Base-by-base conservation (phyloP, 2,329 filamentous ascomycete species). In the Fusarium fujikuroi region DNA sequence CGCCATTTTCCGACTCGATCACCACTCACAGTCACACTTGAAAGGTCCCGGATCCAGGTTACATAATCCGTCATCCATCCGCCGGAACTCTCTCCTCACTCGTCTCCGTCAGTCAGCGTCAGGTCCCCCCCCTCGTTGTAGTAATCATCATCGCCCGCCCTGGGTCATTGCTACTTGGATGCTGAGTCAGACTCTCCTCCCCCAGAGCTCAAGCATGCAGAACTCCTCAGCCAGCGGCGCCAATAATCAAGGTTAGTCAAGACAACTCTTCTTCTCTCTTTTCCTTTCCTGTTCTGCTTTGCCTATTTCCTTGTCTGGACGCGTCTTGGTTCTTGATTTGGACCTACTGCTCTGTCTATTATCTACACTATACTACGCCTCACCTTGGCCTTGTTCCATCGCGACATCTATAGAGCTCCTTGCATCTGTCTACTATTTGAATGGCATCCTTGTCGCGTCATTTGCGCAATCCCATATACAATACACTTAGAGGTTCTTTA, bases 101-200 rank as follows among this genome's bases (percentile, higher is more conserved):
- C 63, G 63, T 44, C 68, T 78, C 77, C 63, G 75, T 77, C 76
- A 78, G 76, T 76, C 66, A 69, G 74, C 69, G 68, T 76, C 60
- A 54, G 66, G 64, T 63, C 60, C 70, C 75, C 72, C 74, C 73
- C 70, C 74, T 74, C 74, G 69, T 76, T 66, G 73, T 75, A 75
- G 77, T 77, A 78, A 78, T 77, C 77, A 77, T 76, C 76, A 75
- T 78, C 67, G 76, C 73, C 69, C 72, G 76, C 73, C 69, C 64
- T 65, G 69, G 60, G 62, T 63, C 63, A 73, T 68, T 75, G 69
- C 70, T 79, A 77, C 77, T 75, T 77, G 75, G 72, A 75, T 81
- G 79, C 79, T 81, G 79, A 81, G 78, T 81, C 78, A 81, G 79
- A 80, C 73, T 75, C 72, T 74, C 67, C 64, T 71, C 60, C 63